Evolutionary conservation across 1,139 yeast species (phyloP).

Genomic region (Taphrina betulina): DNA sequence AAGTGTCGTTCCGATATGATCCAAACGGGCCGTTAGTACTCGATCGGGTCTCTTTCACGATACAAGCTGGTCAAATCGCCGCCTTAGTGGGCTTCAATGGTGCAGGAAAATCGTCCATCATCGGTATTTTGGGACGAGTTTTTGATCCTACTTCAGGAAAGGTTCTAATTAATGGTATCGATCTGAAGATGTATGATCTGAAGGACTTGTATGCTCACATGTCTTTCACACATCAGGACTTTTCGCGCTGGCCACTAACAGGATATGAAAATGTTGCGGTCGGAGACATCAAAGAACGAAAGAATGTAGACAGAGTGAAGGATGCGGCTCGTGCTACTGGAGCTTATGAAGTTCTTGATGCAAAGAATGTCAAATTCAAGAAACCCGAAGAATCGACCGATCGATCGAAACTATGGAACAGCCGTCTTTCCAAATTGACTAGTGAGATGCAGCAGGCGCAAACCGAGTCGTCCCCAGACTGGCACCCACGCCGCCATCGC

Average conservation of each 20-base stretch:
- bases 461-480: background rate
- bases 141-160: conserved; percentile 17
- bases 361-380: background rate
- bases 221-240: conserved; percentile 25
- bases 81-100: conserved; percentile 30
- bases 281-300: conserved; percentile 3
- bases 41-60: conserved; percentile 8
- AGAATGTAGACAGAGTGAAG: background rate
- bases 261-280: conserved; percentile 24
- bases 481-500: background rate
- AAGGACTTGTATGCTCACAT: conserved; percentile 5
- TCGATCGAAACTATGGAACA: conserved; percentile 4
- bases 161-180: conserved; percentile 8
- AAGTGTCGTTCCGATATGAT: conserved; percentile 17
- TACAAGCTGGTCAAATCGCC: conserved; percentile 12
- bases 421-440: conserved; percentile 9
- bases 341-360: conserved; percentile 13
- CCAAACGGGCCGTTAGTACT: conserved; percentile 8
- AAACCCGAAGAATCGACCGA: background rate
- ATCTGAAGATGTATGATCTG: conserved; percentile 15
- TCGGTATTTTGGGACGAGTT: conserved; percentile 13
- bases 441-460: conserved; percentile 3
- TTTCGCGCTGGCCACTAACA: conserved; percentile 21
- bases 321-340: conserved; percentile 23
- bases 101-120: conserved; percentile 23